Conservation (phyloP, 2,329 filamentous ascomycete species). For the Volutella citrinella region DNA sequence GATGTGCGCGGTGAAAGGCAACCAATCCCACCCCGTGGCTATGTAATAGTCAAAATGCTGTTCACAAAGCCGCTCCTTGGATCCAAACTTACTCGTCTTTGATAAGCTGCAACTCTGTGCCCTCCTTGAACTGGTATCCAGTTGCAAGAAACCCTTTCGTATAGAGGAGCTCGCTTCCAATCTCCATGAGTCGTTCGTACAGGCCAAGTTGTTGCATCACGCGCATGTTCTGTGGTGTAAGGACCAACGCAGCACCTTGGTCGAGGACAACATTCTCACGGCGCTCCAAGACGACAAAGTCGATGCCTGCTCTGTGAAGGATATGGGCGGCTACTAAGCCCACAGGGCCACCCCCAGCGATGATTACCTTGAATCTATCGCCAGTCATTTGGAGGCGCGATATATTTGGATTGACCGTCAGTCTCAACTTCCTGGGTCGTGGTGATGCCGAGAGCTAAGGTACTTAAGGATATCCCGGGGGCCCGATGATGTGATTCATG, state of each 20-base stretch:
- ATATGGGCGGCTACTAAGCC: conserved; percentile 29
- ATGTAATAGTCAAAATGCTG: conserved; percentile 7
- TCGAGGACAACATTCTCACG: conserved; percentile 31
- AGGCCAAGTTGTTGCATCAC: too few species aligned
- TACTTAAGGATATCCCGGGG: too few species aligned
- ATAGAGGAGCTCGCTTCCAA: too few species aligned
- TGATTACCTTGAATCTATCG: conserved; percentile 19
- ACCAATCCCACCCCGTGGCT: conserved; percentile 6
- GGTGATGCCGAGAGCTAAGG: not conserved
- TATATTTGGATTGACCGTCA: not conserved
- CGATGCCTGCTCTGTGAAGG: conserved; percentile 28
- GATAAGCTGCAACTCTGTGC: too few species aligned
- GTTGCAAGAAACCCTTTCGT: too few species aligned
- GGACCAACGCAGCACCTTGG: too few species aligned
- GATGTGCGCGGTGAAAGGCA: conserved; percentile 8
- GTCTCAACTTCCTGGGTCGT: conserved; percentile 38
- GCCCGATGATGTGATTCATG: conserved; percentile 1
- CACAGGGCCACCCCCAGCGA: conserved; percentile 29
- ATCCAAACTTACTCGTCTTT: too few species aligned
- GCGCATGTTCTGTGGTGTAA: too few species aligned
- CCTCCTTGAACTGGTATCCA: too few species aligned
- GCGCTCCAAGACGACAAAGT: too few species aligned
- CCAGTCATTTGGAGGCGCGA: conserved; percentile 2
- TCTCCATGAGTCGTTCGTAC: too few species aligned
- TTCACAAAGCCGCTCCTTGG: too few species aligned